These are phyloP conservation scores for Spergularia marina DNA, from an alignment of 148 eudicot species.

Conservation along the genomic window DNA sequence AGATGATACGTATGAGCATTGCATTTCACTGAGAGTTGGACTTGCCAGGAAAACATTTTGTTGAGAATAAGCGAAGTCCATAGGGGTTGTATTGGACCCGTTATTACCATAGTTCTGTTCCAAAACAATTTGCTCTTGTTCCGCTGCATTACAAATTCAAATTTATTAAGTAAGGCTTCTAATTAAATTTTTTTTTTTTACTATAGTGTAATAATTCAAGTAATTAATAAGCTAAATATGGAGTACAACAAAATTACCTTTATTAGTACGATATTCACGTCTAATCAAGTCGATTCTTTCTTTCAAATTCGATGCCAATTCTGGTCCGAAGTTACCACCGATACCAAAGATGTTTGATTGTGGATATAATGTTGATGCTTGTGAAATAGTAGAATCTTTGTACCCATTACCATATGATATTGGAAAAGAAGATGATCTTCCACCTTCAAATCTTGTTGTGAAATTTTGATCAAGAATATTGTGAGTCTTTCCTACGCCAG, in stretches of 20 bases:
- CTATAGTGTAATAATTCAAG: no score
- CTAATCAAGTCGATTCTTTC: slow-evolving; percentile 25
- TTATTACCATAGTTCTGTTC: no score
- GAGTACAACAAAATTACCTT: neutral
- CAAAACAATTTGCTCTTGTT: no score
- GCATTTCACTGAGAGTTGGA: neutral
- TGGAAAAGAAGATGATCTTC: neutral
- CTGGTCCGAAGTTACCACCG: neutral
- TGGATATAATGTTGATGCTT: neutral
- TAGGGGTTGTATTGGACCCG: no score
- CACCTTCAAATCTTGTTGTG: neutral
- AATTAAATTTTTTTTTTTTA: no score
- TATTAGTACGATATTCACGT: slow-evolving; percentile 11
- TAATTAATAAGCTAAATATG: no score
- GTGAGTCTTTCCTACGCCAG: neutral
- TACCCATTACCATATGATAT: neutral
- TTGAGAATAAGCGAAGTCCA: neutral
- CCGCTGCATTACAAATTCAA: no score
- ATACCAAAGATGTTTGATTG: neutral
- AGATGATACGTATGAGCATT: neutral
- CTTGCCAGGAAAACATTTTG: neutral
- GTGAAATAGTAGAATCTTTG: neutral
- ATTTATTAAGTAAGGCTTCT: no score
- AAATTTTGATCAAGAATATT: neutral
- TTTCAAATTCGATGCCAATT: neutral